Evolutionary conservation across 73 alveolate genomes (phyloP).

Genomic region (Paramecium pentaurelia): DNA sequence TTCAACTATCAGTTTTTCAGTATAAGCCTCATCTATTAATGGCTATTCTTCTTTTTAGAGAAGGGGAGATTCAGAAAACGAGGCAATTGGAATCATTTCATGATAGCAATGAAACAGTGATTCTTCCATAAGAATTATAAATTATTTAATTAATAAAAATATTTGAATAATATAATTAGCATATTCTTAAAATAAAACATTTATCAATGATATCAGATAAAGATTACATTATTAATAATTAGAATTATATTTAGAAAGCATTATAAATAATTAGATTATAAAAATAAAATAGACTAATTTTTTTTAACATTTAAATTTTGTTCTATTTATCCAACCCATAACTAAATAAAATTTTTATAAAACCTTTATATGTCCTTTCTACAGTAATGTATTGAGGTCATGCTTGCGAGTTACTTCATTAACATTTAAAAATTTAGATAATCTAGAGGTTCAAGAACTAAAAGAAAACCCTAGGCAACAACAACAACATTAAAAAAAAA

Average conservation of each 20-base stretch:
- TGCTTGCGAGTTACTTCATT: background rate
- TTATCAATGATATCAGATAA: background rate
- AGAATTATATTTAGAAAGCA: too few species aligned
- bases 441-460: too few species aligned
- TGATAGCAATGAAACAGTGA: background rate
- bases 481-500: too few species aligned
- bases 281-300: too few species aligned
- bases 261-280: too few species aligned
- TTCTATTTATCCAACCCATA: background rate
- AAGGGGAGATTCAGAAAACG: background rate
- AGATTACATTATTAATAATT: too few species aligned
- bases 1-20: background rate
- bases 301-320: background rate
- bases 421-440: background rate
- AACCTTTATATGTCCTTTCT: background rate
- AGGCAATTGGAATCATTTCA: background rate
- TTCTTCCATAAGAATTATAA: background rate
- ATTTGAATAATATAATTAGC: background rate
- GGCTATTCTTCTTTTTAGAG: background rate
- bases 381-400: background rate
- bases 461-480: too few species aligned
- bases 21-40: background rate
- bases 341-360: background rate
- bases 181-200: background rate
- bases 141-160: background rate